These are phyloP conservation scores for Collybia sordida DNA, from an alignment of 768 basidiomycete species.

Conservation along the genomic window DNA sequence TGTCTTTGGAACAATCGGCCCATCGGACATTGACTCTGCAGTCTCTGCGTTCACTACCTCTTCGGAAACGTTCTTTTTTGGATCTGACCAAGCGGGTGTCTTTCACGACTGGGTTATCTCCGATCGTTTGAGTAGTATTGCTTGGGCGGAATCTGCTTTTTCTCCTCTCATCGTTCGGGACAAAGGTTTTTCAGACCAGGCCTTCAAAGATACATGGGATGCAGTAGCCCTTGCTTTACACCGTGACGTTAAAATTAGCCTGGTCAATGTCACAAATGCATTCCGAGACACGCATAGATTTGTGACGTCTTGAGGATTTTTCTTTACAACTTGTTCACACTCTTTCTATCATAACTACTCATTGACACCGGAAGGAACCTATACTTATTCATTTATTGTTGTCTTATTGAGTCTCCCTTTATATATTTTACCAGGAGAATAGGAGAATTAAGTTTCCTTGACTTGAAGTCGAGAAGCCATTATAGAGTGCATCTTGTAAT, in stretches of 20 bases:
- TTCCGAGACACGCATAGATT: conserved; percentile 34
- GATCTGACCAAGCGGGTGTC: conserved; percentile 45
- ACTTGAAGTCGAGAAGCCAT: no score
- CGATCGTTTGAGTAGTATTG: conserved; percentile 32
- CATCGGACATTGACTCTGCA: conserved; percentile 46
- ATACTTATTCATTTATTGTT: conserved; percentile 9
- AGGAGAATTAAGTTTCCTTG: not conserved
- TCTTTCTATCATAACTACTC: not conserved
- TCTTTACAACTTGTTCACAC: conserved; percentile 7
- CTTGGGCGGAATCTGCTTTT: conserved; percentile 54
- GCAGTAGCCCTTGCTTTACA: conserved; percentile 37
- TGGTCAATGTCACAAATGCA: conserved; percentile 45
- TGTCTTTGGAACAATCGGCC: conserved; percentile 55
- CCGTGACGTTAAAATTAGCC: conserved; percentile 27
- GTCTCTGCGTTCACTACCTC: conserved; percentile 52
- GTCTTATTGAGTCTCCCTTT: not conserved
- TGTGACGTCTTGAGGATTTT: conserved; percentile 21
- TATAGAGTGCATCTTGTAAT: no score
- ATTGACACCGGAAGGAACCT: not conserved
- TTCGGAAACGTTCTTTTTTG: conserved; percentile 57
- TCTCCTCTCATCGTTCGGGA: conserved; percentile 54
- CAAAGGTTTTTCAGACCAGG: conserved; percentile 36
- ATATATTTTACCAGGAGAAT: not conserved
- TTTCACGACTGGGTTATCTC: conserved; percentile 57
- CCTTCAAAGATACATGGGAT: conserved; percentile 51